Evolutionary conservation across 495 filamentous ascomycete genomes (phyloP).

Genomic region (Cercophora scortea): DNA sequence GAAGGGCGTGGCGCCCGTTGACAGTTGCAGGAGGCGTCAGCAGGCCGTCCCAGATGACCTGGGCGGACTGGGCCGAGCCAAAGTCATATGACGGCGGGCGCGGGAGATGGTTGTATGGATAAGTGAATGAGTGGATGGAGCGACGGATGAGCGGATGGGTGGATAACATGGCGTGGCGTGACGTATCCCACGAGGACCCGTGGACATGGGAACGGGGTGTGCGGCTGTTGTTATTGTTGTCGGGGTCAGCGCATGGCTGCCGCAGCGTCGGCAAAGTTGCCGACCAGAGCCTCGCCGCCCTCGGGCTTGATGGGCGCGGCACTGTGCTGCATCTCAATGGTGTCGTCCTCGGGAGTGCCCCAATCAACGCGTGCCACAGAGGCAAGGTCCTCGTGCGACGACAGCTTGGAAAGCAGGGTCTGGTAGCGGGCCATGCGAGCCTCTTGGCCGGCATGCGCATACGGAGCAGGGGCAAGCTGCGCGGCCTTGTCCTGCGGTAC

Average conservation of each 20-base stretch:
- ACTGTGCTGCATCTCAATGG: conserved; percentile 33
- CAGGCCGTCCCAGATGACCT: no score
- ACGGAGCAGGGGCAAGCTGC: conserved; percentile 20
- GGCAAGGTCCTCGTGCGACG: conserved; percentile 28
- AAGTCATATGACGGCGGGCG: no score
- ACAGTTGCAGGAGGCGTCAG: no score
- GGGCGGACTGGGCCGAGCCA: no score
- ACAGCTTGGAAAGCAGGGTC: conserved; percentile 43
- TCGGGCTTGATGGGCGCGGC: conserved; percentile 33
- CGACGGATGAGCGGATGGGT: no score
- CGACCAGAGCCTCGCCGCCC: conserved; percentile 36
- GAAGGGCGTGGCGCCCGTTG: no score
- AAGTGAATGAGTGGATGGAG: no score
- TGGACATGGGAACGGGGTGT: no score
- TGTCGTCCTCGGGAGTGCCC: conserved; percentile 39
- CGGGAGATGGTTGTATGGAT: no score
- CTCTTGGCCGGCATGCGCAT: conserved; percentile 36
- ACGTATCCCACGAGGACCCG: no score
- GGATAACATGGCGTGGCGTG: no score
- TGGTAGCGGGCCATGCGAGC: conserved; percentile 42
- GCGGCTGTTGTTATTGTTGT: no score
- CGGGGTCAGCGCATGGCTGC: conserved; percentile 29
- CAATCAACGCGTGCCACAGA: conserved; percentile 36
- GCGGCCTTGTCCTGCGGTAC: conserved; percentile 33
- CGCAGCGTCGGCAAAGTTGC: conserved; percentile 44